Evolutionary conservation across 306 rosid genomes (phyloP).

Genomic region (Prunus armeniaca): DNA sequence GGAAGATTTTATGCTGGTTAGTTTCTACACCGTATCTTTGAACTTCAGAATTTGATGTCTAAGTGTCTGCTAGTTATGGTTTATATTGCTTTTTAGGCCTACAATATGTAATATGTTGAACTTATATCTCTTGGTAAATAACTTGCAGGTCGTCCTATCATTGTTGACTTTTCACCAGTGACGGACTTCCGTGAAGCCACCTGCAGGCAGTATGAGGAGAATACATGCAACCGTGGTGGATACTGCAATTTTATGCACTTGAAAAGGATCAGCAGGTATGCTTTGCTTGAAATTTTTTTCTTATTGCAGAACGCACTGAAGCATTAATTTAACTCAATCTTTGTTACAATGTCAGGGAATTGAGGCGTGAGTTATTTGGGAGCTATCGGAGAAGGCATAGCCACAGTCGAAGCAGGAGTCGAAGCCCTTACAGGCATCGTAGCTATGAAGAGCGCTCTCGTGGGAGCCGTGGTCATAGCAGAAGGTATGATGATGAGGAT

Average conservation of each 20-base stretch:
- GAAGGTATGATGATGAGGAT: constrained; percentile 71
- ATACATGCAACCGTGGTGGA: constrained; percentile 71
- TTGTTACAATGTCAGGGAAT: constrained; percentile 38
- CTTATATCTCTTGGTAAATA: not conserved
- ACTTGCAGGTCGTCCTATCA: constrained; percentile 64
- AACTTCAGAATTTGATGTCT: not conserved
- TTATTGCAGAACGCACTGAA: not conserved
- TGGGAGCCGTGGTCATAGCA: constrained; percentile 43
- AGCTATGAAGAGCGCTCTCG: constrained; percentile 67
- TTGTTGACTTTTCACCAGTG: constrained; percentile 70
- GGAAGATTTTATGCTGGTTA: constrained; percentile 70
- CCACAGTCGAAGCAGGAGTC: constrained; percentile 58
- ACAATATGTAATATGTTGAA: not conserved
- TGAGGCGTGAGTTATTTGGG: constrained; percentile 67
- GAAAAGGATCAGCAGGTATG: constrained; percentile 64
- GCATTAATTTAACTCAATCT: not conserved
- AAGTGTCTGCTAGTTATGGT: not conserved
- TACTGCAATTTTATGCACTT: constrained; percentile 76
- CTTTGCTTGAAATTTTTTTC: not conserved
- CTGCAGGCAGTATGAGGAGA: constrained; percentile 76
- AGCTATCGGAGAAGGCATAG: constrained; percentile 37
- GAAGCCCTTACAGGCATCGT: constrained; percentile 69
- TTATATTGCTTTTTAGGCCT: not conserved
- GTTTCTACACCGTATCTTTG: not conserved
- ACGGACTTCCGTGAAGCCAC: constrained; percentile 74